Percentiles rank a stretch among this genome's conserved stretches.
These are phyloP conservation scores for Hericium alpestre DNA, from an alignment of 768 basidiomycete genomes.

Conservation along the genomic window DNA sequence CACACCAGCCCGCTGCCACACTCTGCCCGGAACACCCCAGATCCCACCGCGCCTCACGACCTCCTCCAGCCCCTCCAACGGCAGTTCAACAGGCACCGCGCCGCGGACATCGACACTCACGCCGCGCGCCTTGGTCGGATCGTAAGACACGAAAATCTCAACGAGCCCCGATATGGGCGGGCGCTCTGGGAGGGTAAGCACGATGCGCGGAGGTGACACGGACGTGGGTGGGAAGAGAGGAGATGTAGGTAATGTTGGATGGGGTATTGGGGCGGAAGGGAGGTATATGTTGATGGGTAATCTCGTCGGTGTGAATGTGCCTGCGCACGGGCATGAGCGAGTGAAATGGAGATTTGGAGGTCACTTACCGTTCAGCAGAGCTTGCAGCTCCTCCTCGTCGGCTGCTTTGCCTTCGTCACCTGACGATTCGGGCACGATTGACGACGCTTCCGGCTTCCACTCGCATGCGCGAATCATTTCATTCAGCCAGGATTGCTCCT, in stretches of 20 bases:
- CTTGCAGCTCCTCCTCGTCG: conserved; percentile 48
- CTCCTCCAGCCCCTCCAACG: conserved; percentile 53
- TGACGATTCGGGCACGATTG: neutral
- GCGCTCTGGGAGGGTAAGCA: conserved; percentile 58
- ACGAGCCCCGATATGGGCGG: conserved; percentile 55
- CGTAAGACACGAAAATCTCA: conserved; percentile 53
- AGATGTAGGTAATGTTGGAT: conserved; percentile 8
- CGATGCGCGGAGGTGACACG: conserved; percentile 29
- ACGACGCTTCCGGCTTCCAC: conserved; percentile 39
- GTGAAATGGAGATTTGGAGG: neutral
- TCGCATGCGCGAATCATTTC: conserved; percentile 49
- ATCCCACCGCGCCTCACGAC: conserved; percentile 61
- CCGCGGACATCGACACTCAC: conserved; percentile 48
- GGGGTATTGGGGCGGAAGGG: conserved; percentile 26
- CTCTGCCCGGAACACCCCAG: conserved; percentile 56
- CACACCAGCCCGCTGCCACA: conserved; percentile 29
- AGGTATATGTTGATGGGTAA: conserved; percentile 70
- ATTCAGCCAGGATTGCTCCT: conserved; percentile 80
- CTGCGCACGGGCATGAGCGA: conserved; percentile 21
- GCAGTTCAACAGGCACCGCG: conserved; percentile 36
- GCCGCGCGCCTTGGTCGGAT: conserved; percentile 44
- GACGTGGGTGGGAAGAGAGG: conserved; percentile 17
- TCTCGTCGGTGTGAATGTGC: conserved; percentile 40
- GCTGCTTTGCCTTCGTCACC: conserved; percentile 21
- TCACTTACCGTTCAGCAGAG: conserved; percentile 49